These are phyloP conservation scores for Eimeria brunetti DNA, from an alignment of 169 alveolate genomes.

Conservation along the genomic window DNA sequence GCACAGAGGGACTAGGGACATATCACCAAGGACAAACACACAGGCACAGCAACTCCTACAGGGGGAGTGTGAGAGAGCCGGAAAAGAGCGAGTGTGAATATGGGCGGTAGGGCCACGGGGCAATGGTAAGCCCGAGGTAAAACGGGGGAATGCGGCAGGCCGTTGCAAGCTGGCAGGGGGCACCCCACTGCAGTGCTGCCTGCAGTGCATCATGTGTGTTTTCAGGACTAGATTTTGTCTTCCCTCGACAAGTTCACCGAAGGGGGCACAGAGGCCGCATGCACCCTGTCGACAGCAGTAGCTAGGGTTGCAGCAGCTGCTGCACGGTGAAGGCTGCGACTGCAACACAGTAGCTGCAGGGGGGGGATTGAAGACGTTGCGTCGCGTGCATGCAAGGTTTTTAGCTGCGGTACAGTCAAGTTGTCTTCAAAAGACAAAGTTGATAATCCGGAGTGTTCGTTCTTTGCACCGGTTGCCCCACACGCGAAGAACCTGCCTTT, in stretches of 20 bases:
- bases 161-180: neutral
- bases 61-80: neutral
- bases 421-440: neutral
- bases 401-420: slow-evolving; percentile 3
- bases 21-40: neutral
- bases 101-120: neutral
- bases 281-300: neutral
- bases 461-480: neutral
- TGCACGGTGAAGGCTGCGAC: neutral
- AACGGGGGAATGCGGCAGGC: neutral
- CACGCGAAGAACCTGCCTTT: neutral
- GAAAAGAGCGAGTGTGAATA: neutral
- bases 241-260: neutral
- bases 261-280: slow-evolving; percentile 15
- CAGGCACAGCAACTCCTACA: neutral
- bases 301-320: slow-evolving; percentile 21
- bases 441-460: neutral
- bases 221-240: slow-evolving; percentile 2
- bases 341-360: neutral
- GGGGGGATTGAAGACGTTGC: neutral
- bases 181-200: neutral
- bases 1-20: neutral
- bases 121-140: neutral
- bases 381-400: neutral
- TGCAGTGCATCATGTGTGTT: neutral